A percentile compares a stretch with the other conserved stretches of the same genome.
Evolutionary conservation across 1,284 basidiomycete genomes (phyloP).

Genomic region (Cutaneotrichosporon dermatis): DNA sequence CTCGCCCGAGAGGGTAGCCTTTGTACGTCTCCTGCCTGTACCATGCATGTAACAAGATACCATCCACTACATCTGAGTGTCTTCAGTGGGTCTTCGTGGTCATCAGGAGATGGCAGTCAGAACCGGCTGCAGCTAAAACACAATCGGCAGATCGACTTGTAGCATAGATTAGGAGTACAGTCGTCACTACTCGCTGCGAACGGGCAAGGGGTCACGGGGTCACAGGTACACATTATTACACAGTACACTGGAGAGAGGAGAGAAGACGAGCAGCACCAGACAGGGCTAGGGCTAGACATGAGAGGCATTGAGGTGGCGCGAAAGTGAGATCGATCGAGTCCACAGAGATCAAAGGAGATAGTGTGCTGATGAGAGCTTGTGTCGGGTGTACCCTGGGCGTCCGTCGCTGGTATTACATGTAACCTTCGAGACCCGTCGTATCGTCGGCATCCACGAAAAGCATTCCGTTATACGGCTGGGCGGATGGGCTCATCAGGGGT

Average conservation of each 20-base stretch:
- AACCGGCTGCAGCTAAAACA: too few species aligned
- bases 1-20: background rate
- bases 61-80: too few species aligned
- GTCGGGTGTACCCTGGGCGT: too few species aligned
- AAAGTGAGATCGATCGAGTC: too few species aligned
- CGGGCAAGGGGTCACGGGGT: background rate
- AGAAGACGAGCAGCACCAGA: background rate
- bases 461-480: slow-evolving; percentile 23
- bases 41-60: too few species aligned
- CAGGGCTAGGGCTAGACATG: background rate
- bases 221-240: slow-evolving; percentile 4
- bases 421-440: background rate
- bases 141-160: too few species aligned
- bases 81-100: too few species aligned
- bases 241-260: background rate
- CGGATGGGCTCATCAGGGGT: slow-evolving; percentile 18
- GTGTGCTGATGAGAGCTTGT: too few species aligned
- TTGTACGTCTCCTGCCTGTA: background rate
- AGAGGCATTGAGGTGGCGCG: background rate
- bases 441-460: slow-evolving; percentile 18
- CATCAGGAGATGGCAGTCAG: too few species aligned
- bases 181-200: background rate
- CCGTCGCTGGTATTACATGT: background rate
- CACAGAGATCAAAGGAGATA: too few species aligned
- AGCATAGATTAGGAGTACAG: background rate